Conservation (phyloP, 1,284 basidiomycete species). For the Polyporus tsugae region DNA sequence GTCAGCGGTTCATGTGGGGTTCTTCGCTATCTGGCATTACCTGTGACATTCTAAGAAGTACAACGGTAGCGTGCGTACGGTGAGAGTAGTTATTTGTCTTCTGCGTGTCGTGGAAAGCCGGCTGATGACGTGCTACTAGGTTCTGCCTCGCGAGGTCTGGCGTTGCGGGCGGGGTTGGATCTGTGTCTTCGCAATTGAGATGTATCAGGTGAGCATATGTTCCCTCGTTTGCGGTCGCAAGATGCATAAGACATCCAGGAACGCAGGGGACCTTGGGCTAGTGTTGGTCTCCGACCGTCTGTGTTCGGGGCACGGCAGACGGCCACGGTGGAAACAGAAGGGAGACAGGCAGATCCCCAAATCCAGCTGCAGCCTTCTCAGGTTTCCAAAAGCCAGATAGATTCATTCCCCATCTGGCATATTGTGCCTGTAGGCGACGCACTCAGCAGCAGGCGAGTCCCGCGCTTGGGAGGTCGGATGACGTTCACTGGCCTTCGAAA, state of each 20-base stretch:
- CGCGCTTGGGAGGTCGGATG: no score
- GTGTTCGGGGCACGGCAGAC: not conserved
- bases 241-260: not conserved
- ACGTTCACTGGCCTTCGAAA: no score
- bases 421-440: no score
- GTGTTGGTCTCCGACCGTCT: not conserved
- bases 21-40: not conserved
- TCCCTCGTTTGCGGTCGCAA: not conserved
- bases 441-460: no score
- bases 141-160: not conserved
- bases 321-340: not conserved
- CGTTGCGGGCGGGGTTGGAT: not conserved
- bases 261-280: not conserved
- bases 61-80: not conserved
- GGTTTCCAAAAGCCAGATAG: no score
- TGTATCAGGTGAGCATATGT: not conserved
- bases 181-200: not conserved
- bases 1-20: not conserved
- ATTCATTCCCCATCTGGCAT: no score
- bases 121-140: not conserved
- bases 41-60: not conserved
- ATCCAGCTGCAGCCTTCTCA: no score
- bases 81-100: not conserved
- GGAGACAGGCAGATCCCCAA: not conserved
- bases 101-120: not conserved